These are phyloP conservation scores for Craspedostauros australis DNA, from an alignment of 108 stramenopile genomes.

Conservation along the genomic window DNA sequence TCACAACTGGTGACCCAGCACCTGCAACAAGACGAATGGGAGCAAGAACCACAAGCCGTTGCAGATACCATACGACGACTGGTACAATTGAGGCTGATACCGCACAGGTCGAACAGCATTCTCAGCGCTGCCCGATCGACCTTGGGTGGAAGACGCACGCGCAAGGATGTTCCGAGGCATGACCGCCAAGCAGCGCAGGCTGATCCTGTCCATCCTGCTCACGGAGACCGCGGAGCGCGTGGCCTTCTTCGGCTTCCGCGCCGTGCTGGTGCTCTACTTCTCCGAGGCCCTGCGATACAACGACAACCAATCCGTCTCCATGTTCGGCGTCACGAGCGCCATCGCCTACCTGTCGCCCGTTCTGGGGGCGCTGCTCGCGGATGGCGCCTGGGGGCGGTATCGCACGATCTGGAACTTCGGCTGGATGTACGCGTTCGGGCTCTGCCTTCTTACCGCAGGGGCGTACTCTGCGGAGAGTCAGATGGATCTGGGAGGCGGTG, in stretches of 20 bases:
- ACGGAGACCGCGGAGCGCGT: slow-evolving; percentile 54
- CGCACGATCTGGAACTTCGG: slow-evolving; percentile 46
- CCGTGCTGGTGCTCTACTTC: slow-evolving; percentile 52
- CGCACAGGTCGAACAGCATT: too few relatives aligned
- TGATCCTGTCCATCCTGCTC: slow-evolving; percentile 38
- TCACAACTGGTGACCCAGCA: too few relatives aligned
- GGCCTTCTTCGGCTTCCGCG: slow-evolving; percentile 57
- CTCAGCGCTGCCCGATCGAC: too few relatives aligned
- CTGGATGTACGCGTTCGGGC: slow-evolving; percentile 40
- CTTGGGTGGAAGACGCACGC: too few relatives aligned
- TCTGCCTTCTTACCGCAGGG: slow-evolving; percentile 23
- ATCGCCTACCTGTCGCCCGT: slow-evolving; percentile 48
- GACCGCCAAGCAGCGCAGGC: too few relatives aligned
- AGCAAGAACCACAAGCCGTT: too few relatives aligned
- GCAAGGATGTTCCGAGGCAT: too few relatives aligned
- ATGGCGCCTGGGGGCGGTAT: slow-evolving; percentile 47
- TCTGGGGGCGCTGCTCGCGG: slow-evolving; percentile 49
- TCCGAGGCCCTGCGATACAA: slow-evolving; percentile 22
- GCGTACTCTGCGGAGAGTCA: slow-evolving; percentile 7
- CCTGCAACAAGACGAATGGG: too few relatives aligned
- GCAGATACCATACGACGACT: too few relatives aligned
- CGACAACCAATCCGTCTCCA: slow-evolving; percentile 30
- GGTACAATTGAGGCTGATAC: too few relatives aligned
- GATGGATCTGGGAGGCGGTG: not conserved
- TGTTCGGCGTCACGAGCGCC: slow-evolving; percentile 27